Base-by-base conservation (phyloP, 2,329 filamentous ascomycete genomes). In the Nemania sp. region DNA sequence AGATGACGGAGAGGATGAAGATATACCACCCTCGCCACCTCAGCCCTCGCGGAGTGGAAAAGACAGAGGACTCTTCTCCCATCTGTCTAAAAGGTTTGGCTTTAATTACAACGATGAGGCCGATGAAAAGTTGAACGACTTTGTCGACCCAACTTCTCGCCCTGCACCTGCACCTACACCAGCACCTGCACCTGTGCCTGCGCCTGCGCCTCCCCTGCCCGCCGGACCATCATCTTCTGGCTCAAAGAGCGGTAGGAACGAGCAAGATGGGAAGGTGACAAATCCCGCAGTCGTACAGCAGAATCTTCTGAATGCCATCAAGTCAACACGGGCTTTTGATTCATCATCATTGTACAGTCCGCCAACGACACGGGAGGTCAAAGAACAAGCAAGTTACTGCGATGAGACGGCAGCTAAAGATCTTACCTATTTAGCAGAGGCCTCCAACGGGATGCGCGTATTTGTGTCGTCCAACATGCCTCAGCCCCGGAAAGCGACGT, bases 301-400 rank as follows among this genome's bases (percentile, higher is more conserved):
- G 64, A 90, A 90, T 63, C 79, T 96, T 5, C 77, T 89, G 37
- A 89, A 86, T 52, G 91, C 92, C 2, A 86, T 96, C 67, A 82
- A 88, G 61, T 84, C 90, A 6, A 90, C 89, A 19, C 84, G 91
- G 31, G 79, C 91, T 1, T 86, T 92, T 70, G 87, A 89, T 59
- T 90, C 89, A 1, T 80, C 83, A 14, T 76, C 77, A 9, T 73
- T 96, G n/a, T 93, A 90, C 72, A 84, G 83, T 3, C 82, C 84
- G 19, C 90, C 90, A 0, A 76, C 83, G 48, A 86, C 88, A 30
- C 86, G 84, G 57, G 76, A 86, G 45, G 86, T 96, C 61, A 88
- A 88, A 66, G 91, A 96, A 70, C 88, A 90, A 62, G 83, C 86
- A 33, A 88, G 89, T 0, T 96, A 96, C 73, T 97, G 92, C 70